These are phyloP conservation scores for Aspergillus persii DNA, from an alignment of 2,329 filamentous ascomycete species.

Conservation along the genomic window DNA sequence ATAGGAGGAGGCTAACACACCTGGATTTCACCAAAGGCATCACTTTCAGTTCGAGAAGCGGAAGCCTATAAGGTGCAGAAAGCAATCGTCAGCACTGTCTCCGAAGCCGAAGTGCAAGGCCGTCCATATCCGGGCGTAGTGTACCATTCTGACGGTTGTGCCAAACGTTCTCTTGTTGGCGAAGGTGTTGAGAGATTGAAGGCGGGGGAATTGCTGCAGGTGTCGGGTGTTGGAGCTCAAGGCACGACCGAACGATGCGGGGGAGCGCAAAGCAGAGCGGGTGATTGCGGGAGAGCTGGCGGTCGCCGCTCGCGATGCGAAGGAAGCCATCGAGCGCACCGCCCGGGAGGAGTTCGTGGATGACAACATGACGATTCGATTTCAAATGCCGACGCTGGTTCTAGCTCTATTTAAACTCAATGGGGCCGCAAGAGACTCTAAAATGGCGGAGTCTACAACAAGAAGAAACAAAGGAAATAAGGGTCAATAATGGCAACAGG, in stretches of 20 bases:
- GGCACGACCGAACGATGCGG: constrained; percentile 27
- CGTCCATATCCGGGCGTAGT: constrained; percentile 1
- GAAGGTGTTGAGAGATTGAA: constrained; percentile 32
- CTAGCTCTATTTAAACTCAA: constrained; percentile 1
- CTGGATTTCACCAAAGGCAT: constrained; percentile 96
- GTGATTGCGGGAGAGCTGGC: constrained; percentile 33
- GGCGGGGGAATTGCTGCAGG: constrained; percentile 34
- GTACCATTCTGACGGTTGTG: constrained; percentile 40
- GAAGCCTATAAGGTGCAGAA: constrained; percentile 29
- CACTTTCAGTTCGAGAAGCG: constrained; percentile 77
- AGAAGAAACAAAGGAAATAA: not conserved
- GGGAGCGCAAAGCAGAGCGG: constrained; percentile 29
- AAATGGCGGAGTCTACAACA: not conserved
- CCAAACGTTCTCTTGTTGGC: constrained; percentile 36
- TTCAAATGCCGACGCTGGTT: constrained; percentile 12
- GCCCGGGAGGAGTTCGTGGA: constrained; percentile 32
- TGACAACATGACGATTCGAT: constrained; percentile 32
- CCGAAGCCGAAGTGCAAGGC: not conserved
- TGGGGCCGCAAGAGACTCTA: not conserved
- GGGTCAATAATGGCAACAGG: not conserved
- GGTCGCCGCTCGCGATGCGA: constrained; percentile 23
- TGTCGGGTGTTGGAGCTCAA: constrained; percentile 32
- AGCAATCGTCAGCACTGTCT: constrained; percentile 10
- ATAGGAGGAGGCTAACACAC: constrained; percentile 28
- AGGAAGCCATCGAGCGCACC: constrained; percentile 36